These are phyloP conservation scores for Penicillium samsonianum DNA, from an alignment of 495 filamentous ascomycete species.

Conservation along the genomic window DNA sequence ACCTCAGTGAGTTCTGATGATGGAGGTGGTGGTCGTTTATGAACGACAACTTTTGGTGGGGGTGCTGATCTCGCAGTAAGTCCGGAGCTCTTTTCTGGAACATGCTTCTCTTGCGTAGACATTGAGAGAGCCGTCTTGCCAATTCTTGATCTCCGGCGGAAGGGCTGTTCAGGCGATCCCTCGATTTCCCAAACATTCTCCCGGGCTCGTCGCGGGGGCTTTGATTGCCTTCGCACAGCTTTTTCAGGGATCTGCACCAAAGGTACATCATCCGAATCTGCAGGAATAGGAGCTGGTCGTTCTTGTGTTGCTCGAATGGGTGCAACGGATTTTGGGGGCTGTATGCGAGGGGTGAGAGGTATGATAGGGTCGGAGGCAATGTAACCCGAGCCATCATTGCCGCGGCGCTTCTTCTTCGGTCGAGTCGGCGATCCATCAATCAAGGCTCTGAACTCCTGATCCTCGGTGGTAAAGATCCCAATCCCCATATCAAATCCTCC, in stretches of 20 bases:
- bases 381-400: conserved; percentile 37
- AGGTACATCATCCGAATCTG: conserved; percentile 18
- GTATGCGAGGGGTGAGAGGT: conserved; percentile 33
- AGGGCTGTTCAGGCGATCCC: conserved; percentile 34
- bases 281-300: conserved; percentile 6
- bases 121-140: conserved; percentile 16
- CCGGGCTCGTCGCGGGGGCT: conserved; percentile 27
- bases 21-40: conserved; percentile 12
- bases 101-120: conserved; percentile 13
- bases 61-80: conserved; percentile 10
- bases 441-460: conserved; percentile 43
- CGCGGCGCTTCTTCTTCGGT: conserved; percentile 42
- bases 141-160: conserved; percentile 29
- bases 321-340: conserved; percentile 22
- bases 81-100: conserved; percentile 8
- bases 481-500: conserved; percentile 43
- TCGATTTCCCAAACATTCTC: conserved; percentile 44
- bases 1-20: conserved; percentile 22
- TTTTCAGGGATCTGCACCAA: conserved; percentile 16
- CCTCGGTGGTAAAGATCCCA: conserved; percentile 45
- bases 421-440: conserved; percentile 39
- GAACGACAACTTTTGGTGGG: conserved; percentile 13
- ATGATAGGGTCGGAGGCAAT: conserved; percentile 37
- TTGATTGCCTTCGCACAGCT: conserved; percentile 21
- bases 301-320: conserved; percentile 11